Conservation (phyloP, 2,329 filamentous ascomycete species). For the Aspergillus piperis region DNA sequence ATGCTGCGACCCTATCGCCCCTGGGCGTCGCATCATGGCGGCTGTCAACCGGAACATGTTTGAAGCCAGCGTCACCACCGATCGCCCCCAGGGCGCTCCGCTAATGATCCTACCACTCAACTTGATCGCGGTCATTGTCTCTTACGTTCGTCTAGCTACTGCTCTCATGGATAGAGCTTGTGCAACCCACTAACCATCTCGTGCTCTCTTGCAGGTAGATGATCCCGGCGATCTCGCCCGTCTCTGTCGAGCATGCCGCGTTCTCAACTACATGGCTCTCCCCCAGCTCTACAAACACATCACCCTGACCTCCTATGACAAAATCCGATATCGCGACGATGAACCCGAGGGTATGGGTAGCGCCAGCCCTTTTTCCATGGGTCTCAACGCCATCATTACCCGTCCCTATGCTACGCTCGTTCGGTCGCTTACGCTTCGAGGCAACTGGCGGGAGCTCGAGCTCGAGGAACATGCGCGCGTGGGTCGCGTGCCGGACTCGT, state of each 20-base stretch:
- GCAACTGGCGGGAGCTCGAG: slow-evolving; percentile 60
- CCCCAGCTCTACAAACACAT: slow-evolving; percentile 62
- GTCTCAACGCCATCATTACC: slow-evolving; percentile 62
- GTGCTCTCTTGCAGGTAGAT: slow-evolving; percentile 50
- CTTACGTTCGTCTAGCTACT: slow-evolving; percentile 46
- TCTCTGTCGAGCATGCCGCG: slow-evolving; percentile 60
- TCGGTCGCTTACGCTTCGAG: slow-evolving; percentile 53
- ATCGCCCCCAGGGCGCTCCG: slow-evolving; percentile 32
- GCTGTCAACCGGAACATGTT: slow-evolving; percentile 47
- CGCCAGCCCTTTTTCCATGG: slow-evolving; percentile 65
- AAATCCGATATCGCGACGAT: slow-evolving; percentile 60
- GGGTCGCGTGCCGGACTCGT: slow-evolving; percentile 63
- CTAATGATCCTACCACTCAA: slow-evolving; percentile 56
- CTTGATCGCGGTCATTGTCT: slow-evolving; percentile 59
- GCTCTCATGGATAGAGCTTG: background rate
- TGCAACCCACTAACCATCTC: slow-evolving; percentile 1
- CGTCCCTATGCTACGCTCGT: slow-evolving; percentile 57
- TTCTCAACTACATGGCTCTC: slow-evolving; percentile 66
- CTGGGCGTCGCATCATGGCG: slow-evolving; percentile 42
- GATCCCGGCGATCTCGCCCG: slow-evolving; percentile 60
- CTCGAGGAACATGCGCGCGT: slow-evolving; percentile 59
- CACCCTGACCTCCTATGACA: slow-evolving; percentile 58
- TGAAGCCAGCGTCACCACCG: slow-evolving; percentile 35
- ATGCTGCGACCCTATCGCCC: slow-evolving; percentile 29
- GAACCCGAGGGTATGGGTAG: slow-evolving; percentile 62